phyloP scores from a whole-genome alignment of 768 basidiomycete species.

The Boletus coccyginus region DNA sequence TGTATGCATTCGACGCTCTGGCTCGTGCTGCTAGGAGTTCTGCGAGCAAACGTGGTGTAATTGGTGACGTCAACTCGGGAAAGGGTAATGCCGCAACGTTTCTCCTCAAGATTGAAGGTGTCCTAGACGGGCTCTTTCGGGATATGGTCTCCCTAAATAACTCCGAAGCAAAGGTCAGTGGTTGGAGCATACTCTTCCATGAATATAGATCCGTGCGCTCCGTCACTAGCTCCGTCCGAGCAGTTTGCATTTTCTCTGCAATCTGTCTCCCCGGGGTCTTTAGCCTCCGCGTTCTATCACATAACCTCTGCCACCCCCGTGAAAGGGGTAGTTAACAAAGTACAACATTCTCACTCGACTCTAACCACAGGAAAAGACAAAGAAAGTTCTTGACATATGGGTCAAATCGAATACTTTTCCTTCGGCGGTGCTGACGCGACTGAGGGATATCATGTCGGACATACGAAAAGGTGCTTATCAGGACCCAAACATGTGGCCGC shows the following conservation, averaged over 20 bases:
- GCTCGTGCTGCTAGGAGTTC: constrained; percentile 76
- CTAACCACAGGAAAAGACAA: constrained; percentile 83
- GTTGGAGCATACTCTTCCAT: constrained; percentile 4
- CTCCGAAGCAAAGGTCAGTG: constrained; percentile 85
- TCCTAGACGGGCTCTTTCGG: constrained; percentile 84
- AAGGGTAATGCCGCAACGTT: constrained; percentile 80
- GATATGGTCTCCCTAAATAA: constrained; percentile 71
- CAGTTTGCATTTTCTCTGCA: constrained; percentile 5
- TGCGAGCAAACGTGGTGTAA: constrained; percentile 60
- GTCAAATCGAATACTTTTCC: constrained; percentile 89
- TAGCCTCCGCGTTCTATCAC: constrained; percentile 14
- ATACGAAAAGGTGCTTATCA: constrained; percentile 87
- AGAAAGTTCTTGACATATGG: constrained; percentile 99
- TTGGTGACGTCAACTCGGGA: constrained; percentile 51
- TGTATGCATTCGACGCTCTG: constrained; percentile 94
- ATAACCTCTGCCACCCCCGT: constrained; percentile 18
- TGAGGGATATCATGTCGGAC: constrained; percentile 67
- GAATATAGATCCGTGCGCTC: neutral
- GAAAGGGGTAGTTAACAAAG: constrained; percentile 42
- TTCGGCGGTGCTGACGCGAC: constrained; percentile 63
- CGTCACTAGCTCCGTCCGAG: constrained; percentile 9
- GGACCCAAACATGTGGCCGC: constrained; percentile 62
- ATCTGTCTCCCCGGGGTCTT: constrained; percentile 3
- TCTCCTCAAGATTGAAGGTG: constrained; percentile 83
- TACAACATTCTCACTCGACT: constrained; percentile 34